Evolutionary conservation across 1,284 basidiomycete species (phyloP).

Genomic region (Leccinum fallax): DNA sequence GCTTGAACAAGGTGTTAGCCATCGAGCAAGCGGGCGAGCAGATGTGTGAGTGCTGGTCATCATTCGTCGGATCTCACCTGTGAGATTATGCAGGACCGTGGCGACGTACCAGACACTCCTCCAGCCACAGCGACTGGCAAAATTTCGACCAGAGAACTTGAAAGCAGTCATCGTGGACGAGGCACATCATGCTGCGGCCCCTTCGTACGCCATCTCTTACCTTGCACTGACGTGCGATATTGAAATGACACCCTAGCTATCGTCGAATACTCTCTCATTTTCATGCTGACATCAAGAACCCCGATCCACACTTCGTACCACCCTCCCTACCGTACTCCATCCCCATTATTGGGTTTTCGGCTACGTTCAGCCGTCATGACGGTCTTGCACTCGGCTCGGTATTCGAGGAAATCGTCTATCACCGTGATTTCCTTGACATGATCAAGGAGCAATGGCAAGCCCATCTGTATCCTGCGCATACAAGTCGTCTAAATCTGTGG

Average conservation of each 20-base stretch:
- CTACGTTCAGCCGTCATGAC: conserved; percentile 93
- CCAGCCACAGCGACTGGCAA: conserved; percentile 66
- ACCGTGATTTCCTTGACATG: conserved; percentile 92
- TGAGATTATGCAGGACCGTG: conserved; percentile 62
- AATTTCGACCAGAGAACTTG: conserved; percentile 74
- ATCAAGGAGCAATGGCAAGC: conserved; percentile 87
- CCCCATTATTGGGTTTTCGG: conserved; percentile 93
- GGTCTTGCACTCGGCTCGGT: conserved; percentile 87
- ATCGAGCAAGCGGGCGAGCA: conserved; percentile 78
- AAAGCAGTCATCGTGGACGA: conserved; percentile 92
- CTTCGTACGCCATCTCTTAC: conserved; percentile 59
- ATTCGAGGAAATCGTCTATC: conserved; percentile 92
- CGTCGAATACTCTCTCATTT: conserved; percentile 79
- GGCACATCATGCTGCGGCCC: conserved; percentile 93
- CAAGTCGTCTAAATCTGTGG: conserved; percentile 6
- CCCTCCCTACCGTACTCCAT: conserved; percentile 51
- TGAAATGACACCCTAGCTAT: conserved; percentile 52
- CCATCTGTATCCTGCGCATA: not conserved
- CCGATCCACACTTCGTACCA: conserved; percentile 44
- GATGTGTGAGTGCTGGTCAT: conserved; percentile 67
- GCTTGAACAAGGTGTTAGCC: conserved; percentile 85
- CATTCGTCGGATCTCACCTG: not conserved
- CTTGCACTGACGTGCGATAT: not conserved
- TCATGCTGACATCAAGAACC: conserved; percentile 59
- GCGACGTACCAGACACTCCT: conserved; percentile 92